Evolutionary conservation across 2,329 filamentous ascomycete genomes (phyloP).

Genomic region (Botrytis cinerea): DNA sequence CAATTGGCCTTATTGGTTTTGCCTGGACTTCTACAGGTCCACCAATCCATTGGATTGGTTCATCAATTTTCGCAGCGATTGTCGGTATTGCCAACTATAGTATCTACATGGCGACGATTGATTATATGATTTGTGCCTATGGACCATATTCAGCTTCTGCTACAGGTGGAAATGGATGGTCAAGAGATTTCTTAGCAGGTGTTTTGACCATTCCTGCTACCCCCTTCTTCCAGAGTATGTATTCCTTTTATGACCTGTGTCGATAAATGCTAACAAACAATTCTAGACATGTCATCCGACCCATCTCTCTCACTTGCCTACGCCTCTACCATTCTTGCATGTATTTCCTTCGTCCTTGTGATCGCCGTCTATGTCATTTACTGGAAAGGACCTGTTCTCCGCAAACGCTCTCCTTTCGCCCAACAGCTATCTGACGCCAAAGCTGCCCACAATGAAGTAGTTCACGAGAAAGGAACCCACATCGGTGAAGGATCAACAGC

Average conservation of each 20-base stretch:
- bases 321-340: constrained; percentile 63
- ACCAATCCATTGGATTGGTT: constrained; percentile 66
- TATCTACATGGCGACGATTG: constrained; percentile 76
- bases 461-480: not conserved
- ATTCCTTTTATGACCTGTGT: not conserved
- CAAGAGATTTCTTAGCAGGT: constrained; percentile 72
- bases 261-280: not conserved
- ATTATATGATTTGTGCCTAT: constrained; percentile 77
- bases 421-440: constrained; percentile 55
- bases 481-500: not conserved
- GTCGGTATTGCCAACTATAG: constrained; percentile 72
- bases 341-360: constrained; percentile 62
- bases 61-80: constrained; percentile 63
- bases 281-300: constrained; percentile 49
- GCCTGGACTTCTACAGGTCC: constrained; percentile 68
- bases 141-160: constrained; percentile 73
- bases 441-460: not conserved
- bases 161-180: constrained; percentile 74
- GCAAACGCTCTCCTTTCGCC: constrained; percentile 64
- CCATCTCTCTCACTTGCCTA: constrained; percentile 54
- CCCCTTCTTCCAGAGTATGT: constrained; percentile 58
- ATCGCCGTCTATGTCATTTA: constrained; percentile 67
- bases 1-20: constrained; percentile 70
- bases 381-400: constrained; percentile 61
- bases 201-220: constrained; percentile 68